Evolutionary conservation across 2,329 filamentous ascomycete species (phyloP), one percentile per base, ranked within the genome.

Genomic region (Ramichloridium luteum): DNA sequence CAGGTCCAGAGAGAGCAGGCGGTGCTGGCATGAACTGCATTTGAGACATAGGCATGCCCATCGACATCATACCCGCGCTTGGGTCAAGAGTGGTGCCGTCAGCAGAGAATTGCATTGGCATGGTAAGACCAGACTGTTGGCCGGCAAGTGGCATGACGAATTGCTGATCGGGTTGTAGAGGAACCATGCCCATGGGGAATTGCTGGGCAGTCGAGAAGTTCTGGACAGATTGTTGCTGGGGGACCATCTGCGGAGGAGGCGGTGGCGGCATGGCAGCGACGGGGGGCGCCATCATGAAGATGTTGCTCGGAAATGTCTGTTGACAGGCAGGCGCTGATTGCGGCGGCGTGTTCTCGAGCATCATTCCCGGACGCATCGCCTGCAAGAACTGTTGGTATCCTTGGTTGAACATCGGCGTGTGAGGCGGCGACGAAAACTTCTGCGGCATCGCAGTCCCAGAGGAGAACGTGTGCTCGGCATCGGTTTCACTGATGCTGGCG

Each of bases 251-350:
- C 4, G 40, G 29, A 25, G 39, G 37, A n/a, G 39, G 37, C n/a
- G 34, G 32, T 15, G 32, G 18, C 9, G 36, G 25, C 27, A 29
- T 28, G 12, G 30, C 25, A 10, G 12, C 37, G 36, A 8, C n/a
- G 11, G 43, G 43, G 30, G 44, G 43, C 12, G 37, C 33, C 16
- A 38, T 32, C 48, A 57, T 55, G 33, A 56, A 59, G 5, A 48
- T 41, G 16, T 46, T 47, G 6, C 48, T 48, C 11, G 59, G 52
- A 35, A 67, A 67, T 27, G 48, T 55, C 42, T 63, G 58, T 38
- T 67, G 63, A n/a, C 56, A 59, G 3, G 64, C 60, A 10, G 64
- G 64, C 22, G 64, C 64, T 15, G 63, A 67, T 39, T 67, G 63
- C 5, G 64, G 64, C 22, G 63, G 63, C 3, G 64, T 65, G 35